Evolutionary conservation across 2,329 filamentous ascomycete genomes (phyloP), one percentile per base, ranked within the genome.

Genomic region (Dothideomycetes sp.): DNA sequence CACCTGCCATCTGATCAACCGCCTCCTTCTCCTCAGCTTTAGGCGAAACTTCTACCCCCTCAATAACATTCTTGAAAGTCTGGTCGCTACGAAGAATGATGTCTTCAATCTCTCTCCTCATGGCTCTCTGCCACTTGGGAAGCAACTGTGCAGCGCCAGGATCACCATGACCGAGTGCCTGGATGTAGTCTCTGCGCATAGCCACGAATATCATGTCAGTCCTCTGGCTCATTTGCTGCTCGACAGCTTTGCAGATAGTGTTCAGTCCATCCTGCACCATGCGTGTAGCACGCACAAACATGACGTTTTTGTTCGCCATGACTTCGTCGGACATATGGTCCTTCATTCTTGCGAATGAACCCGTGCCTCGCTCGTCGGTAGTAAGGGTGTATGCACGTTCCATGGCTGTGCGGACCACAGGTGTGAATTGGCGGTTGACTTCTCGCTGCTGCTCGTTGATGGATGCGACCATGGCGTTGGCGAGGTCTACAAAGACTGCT

Each of bases 311-410:
- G 3, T 53, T 37, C 0, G 36, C 29, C 0, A 63, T 53, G 2
- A 78, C 62, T 39, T 75, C 62, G 0, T 46, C 31, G 0, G 40
- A 40, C 70, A 79, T 74, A 18, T 57, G 45, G 0, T 35, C 42
- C 45, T 74, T 77, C 69, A 78, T 78, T 2, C 72, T 63, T 27
- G 41, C 55, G 49, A 58, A 75, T 9, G 52, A 59, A 3, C 74
- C 73, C 0, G 29, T 3, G 3, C 68, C 70, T n/a, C 31, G 30
- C 49, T 76, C 69, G 0, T 53, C 46, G 4, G 53, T 45, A 49
- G 71, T 76, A 0, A 34, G 37, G 0, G 58, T 41, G 49, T 79
- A 79, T 0, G 61, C 65, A 2, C 53, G 43, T 2, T 46, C 44
- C 67, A 79, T 75, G 22, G 53, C 55, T 1, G 47, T 32, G 3